Evolutionary conservation across 352 stramenopile species (phyloP).

Genomic region (Blastocystis sp.): DNA sequence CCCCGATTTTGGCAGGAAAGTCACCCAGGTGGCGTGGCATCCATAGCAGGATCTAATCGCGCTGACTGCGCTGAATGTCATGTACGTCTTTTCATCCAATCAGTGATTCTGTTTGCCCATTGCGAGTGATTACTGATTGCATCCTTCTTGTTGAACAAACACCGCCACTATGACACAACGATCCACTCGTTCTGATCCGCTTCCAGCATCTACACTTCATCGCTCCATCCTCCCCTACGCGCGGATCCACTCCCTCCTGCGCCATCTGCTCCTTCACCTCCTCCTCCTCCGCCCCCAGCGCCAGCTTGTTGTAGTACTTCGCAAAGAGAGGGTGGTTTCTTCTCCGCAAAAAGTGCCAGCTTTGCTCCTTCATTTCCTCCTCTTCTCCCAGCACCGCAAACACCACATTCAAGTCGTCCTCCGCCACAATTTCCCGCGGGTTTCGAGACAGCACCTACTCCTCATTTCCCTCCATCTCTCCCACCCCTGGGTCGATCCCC

Average conservation of each 20-base stretch:
- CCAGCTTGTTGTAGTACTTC: conserved; percentile 34
- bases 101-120: neutral
- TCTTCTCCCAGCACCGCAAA: neutral
- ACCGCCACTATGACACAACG: neutral
- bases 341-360: conserved; percentile 3
- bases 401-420: neutral
- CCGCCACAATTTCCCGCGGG: conserved; percentile 9
- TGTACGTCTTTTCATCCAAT: conserved; percentile 73
- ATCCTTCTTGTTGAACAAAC: neutral
- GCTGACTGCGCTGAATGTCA: conserved; percentile 75
- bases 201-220: conserved; percentile 18
- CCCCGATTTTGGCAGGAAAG: conserved; percentile 75
- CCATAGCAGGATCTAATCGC: conserved; percentile 74
- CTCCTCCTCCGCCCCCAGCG: neutral
- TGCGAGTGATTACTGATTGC: too few species aligned
- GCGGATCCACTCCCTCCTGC: conserved; percentile 20
- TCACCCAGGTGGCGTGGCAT: conserved; percentile 77
- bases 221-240: neutral
- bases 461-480: neutral
- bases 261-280: neutral
- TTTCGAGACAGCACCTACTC: conserved; percentile 24
- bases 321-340: conserved; percentile 6
- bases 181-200: conserved; percentile 40
- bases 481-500: neutral
- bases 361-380: neutral